Evolutionary conservation across 2,329 filamentous ascomycete genomes (phyloP).

Genomic region (Botrytis aclada): DNA sequence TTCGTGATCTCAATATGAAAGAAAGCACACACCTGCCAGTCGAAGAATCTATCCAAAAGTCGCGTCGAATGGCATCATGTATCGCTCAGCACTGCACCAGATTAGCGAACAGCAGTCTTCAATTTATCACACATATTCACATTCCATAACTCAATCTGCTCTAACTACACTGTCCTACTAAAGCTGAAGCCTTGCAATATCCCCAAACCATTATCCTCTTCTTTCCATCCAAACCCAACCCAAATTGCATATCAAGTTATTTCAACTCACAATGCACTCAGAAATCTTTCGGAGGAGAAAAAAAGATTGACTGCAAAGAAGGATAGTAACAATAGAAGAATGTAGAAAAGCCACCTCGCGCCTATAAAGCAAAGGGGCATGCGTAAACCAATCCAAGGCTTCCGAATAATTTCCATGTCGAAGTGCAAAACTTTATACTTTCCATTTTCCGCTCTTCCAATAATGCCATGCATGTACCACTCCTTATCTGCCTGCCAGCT

Average conservation of each 20-base stretch:
- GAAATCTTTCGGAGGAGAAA: slow-evolving; percentile 18
- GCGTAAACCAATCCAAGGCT: slow-evolving; percentile 15
- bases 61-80: background rate
- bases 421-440: slow-evolving; percentile 22
- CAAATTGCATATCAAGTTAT: slow-evolving; percentile 23
- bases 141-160: slow-evolving; percentile 7
- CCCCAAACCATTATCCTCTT: background rate
- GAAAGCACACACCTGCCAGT: background rate
- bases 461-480: background rate
- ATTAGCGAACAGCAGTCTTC: background rate
- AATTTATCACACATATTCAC: slow-evolving; percentile 5
- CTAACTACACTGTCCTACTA: slow-evolving; percentile 18
- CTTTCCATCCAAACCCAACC: background rate
- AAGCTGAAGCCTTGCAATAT: background rate
- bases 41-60: background rate
- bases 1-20: background rate
- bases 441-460: slow-evolving; percentile 6
- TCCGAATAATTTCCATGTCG: slow-evolving; percentile 6
- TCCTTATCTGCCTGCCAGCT: background rate
- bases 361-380: slow-evolving; percentile 10
- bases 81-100: background rate
- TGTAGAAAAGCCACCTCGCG: slow-evolving; percentile 19
- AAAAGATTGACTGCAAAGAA: slow-evolving; percentile 2
- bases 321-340: slow-evolving; percentile 20
- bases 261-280: slow-evolving; percentile 18